Evolutionary conservation across 2,329 filamentous ascomycete species (phyloP), one percentile per base, ranked within the genome.

Genomic region (Paramyrothecium sp.): DNA sequence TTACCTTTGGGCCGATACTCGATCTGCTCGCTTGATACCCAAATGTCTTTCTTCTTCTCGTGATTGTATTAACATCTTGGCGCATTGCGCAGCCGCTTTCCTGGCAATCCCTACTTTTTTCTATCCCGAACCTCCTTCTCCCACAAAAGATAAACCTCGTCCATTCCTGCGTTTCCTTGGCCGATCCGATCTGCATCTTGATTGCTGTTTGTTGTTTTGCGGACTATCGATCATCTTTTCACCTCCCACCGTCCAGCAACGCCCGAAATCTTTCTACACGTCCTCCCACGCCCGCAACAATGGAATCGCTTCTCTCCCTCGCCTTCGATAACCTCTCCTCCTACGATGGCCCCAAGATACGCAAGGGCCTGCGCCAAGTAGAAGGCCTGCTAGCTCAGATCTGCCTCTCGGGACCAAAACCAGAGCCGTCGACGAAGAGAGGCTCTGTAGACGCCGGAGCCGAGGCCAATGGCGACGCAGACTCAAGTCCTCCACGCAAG

Each of bases 251-350:
- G 17, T 16, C 41, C 41, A 46, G 13, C 26, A 30, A 10, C 4
- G 10, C 26, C 10, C 26, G 5, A 30, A 30, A 4, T 30, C 10
- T 5, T 30, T 30, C 26, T 30, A 30, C 26, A 30, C 4, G 5
- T 30, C 26, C 26, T 30, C 26, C 26, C 47, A 53, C 17, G 10
- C 5, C 16, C 33, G 38, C 56, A 68, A 74, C 66, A 68, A 98
- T 98, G 95, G 95, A 98, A 79, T 87, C 90, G 54, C 84, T 98
- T 26, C 82, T 98, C 56, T 96, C 92, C 49, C 87, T 96, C 72
- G 92, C 94, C 60, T 98, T 98, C 76, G 93, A 97, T 79, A 96
- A 96, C 76, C 89, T 97, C 63, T 96, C 93, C 60, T 97, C 93
- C 52, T 93, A 93, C 73, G 92, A 97, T 67, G 88, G 88, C 57